phyloP scores from a whole-genome alignment of 768 basidiomycete genomes.

The Lentinula sp. region DNA sequence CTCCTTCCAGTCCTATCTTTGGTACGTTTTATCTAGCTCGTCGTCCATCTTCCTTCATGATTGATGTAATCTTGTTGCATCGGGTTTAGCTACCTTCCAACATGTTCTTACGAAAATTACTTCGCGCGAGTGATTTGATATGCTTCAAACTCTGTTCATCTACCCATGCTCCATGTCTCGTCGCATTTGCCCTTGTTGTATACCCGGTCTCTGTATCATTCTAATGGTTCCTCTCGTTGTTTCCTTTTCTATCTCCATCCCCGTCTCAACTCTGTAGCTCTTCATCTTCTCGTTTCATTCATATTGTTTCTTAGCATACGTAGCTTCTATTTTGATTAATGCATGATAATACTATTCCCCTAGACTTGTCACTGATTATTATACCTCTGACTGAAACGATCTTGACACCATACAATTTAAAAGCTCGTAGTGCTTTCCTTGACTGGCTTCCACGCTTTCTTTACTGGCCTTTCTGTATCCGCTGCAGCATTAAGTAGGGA shows the following conservation, averaged over 20 bases:
- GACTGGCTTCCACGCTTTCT: no score
- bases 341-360: no score
- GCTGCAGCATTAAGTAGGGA: no score
- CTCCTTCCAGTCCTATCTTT: slow-evolving; percentile 22
- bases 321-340: no score
- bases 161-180: background rate
- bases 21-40: slow-evolving; percentile 15
- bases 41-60: background rate
- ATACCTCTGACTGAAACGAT: no score
- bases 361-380: no score
- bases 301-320: no score
- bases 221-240: background rate
- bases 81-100: slow-evolving; percentile 11
- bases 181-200: background rate
- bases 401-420: no score
- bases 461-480: no score
- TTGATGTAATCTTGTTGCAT: background rate
- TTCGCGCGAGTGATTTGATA: slow-evolving; percentile 4
- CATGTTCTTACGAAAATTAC: slow-evolving; percentile 14
- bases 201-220: background rate
- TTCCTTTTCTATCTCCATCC: background rate
- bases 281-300: no score
- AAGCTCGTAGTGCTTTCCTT: no score
- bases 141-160: background rate
- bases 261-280: background rate